Conservation (phyloP, 2,329 filamentous ascomycete species). For the Talaromyces sp. region DNA sequence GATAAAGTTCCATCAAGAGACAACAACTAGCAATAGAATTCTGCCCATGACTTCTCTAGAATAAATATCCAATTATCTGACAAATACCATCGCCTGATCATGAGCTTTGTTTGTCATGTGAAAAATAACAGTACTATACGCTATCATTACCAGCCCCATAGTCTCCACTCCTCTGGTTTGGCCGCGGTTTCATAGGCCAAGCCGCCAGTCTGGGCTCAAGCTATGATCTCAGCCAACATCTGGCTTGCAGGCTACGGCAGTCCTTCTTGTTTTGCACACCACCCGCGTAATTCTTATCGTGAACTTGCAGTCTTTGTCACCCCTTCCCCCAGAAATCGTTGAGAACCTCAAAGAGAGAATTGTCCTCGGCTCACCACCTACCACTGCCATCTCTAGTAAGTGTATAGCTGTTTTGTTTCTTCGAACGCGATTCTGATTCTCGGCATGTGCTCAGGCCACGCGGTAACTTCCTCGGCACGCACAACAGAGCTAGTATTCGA, state of each 20-base stretch:
- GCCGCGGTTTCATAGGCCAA: constrained; percentile 1
- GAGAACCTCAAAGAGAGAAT: neutral
- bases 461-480: constrained; percentile 11
- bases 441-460: constrained; percentile 4
- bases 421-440: neutral
- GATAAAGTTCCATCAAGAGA: neutral
- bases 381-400: neutral
- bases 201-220: neutral
- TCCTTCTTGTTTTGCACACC: neutral
- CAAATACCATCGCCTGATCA: neutral
- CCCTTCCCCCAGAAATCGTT: neutral
- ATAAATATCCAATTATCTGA: neutral
- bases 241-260: neutral
- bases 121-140: neutral
- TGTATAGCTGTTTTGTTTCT: neutral
- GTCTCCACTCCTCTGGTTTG: neutral
- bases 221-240: constrained; percentile 20
- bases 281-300: neutral
- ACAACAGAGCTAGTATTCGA: neutral
- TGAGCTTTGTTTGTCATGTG: neutral
- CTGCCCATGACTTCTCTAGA: neutral
- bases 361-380: neutral
- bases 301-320: neutral
- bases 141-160: neutral
- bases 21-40: neutral